Base-by-base conservation (phyloP, 192 early-diverging fungal species). In the Backusella mclennaniae region DNA sequence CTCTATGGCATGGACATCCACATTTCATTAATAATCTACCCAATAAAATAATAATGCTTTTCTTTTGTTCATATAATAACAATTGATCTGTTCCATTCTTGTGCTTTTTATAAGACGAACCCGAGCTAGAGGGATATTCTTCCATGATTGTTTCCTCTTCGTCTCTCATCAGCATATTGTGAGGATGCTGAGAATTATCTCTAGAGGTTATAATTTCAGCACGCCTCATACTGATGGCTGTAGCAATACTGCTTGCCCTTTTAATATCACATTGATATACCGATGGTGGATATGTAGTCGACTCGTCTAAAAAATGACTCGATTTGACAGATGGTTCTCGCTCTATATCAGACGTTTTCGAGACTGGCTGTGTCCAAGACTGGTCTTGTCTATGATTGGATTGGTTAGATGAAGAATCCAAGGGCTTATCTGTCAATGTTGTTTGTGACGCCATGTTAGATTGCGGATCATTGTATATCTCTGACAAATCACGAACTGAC, bases 1-100 rank as follows among this genome's bases (percentile, higher is more conserved):
- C 84, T 56, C 85, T 74, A 46, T 88, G 84, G 49, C 80, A 79
- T 0, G 87, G 87, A 33, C 82, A 84, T 0, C 87, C 85, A 68
- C 83, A 84, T 38, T 85, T 76, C n/a, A 88, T 74, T 38, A 88
- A 76, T 17, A 75, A 71, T 49, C 85, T 81, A 67, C 84, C 83
- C 1, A 88, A 71, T 17, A 84, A 73, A 52, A 82, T 79, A 38
- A 88, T 53, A 14, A 88, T 72, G 6, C 85, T 79, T 36, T 88
- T 82, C 2, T 82, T 83, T 1, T 79, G 71, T 42, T 80, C 79
- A n/a, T 53, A 59, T 17, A 75, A 8, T 63, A 23, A 11, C 6
- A 42, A 0, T 9, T 41, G 35, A 39, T 41, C 39, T 19, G 68
- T n/a, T 8, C 35, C 39, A 14, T n/a, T 69, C n/a, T 23, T n/a